A percentile compares a stretch with the other conserved stretches of the same genome.
Evolutionary conservation across 2,329 filamentous ascomycete species (phyloP).

Genomic region (Mycosphaerella sp.): DNA sequence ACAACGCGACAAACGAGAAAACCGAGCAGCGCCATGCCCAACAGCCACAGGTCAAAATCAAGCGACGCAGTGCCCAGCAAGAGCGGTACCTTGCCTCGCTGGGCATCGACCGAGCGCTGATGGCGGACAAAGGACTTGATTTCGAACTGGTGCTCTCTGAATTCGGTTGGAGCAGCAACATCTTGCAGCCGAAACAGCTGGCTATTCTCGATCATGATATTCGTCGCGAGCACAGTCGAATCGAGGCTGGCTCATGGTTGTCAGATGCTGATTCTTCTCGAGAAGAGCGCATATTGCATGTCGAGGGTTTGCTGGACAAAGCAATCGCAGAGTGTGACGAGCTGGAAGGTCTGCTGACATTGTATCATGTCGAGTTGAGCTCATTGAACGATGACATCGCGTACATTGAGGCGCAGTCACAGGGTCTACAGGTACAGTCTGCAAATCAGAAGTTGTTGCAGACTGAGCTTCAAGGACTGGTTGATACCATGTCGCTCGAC

Average conservation of each 20-base stretch:
- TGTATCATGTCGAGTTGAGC: constrained; percentile 91
- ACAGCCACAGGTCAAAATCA: constrained; percentile 33
- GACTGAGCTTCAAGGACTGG: constrained; percentile 78
- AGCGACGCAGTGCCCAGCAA: constrained; percentile 65
- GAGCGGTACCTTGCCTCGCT: constrained; percentile 70
- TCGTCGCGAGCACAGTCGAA: constrained; percentile 78
- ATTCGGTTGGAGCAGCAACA: constrained; percentile 78
- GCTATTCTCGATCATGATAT: constrained; percentile 77
- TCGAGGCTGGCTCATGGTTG: constrained; percentile 89
- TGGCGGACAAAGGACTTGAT: constrained; percentile 70
- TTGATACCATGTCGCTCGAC: constrained; percentile 87
- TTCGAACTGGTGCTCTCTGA: constrained; percentile 78
- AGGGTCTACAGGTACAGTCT: constrained; percentile 93
- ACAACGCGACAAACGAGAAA: constrained; percentile 14
- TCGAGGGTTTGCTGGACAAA: constrained; percentile 77
- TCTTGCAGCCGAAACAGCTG: constrained; percentile 66
- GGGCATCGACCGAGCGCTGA: constrained; percentile 67
- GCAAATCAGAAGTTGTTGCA: constrained; percentile 93
- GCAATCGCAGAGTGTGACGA: constrained; percentile 96
- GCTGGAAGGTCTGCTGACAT: constrained; percentile 83
- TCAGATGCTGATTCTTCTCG: constrained; percentile 68
- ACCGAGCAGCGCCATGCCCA: constrained; percentile 25
- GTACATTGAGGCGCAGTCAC: constrained; percentile 94
- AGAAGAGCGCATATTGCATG: constrained; percentile 80
- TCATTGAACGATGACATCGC: constrained; percentile 93